Evolutionary conservation across 331 rosid genomes (phyloP), one percentile per base, ranked within the genome.

Genomic region (Rhamnella rubrinervis): DNA sequence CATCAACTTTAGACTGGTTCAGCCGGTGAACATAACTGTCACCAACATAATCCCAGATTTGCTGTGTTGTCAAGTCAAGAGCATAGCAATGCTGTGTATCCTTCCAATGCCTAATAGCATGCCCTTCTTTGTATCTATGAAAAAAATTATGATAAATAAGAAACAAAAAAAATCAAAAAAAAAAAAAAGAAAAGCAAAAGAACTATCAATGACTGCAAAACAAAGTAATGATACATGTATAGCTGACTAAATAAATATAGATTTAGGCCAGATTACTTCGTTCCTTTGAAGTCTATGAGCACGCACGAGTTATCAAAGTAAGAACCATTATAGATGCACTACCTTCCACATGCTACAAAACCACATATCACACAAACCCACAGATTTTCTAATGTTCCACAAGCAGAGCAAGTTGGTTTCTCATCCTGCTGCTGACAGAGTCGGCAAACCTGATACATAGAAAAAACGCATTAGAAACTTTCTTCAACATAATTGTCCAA

Each of bases 271-370:
- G 66, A 51, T 41, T 56, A 26, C 20, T 79, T 61, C 20, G 52
- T 58, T 53, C 61, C 63, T 61, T 58, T 53, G 31, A 15, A 65
- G 55, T 50, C 65, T 46, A 56, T n/a, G 37, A 31, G 62, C 71
- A 61, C 21, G 63, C 74, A 62, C 37, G 77, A 41, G 65, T 64
- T 53, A 71, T 59, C 26, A 39, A 25, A 74, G 68, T 74, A 75
- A 65, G 59, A 71, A 74, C 31, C 52, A 68, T n/a, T 52, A 53
- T 47, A 59, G 11, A 26, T 65, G 39, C 14, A 56, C 75, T 84
- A 95, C 96, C 99, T 85, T 87, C 96, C 99, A 83, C 99, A 91
- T 83, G 97, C 96, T 31, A 86, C 88, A 74, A 95, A 95, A 56
- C 97, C 99, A 70, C 99, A 95, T 59, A 91, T 86, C 81, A 95